A percentile compares a stretch with the other conserved stretches of the same genome.
Conservation (phyloP, 192 early-diverging fungal species). For the Entomortierella lignicola region DNA sequence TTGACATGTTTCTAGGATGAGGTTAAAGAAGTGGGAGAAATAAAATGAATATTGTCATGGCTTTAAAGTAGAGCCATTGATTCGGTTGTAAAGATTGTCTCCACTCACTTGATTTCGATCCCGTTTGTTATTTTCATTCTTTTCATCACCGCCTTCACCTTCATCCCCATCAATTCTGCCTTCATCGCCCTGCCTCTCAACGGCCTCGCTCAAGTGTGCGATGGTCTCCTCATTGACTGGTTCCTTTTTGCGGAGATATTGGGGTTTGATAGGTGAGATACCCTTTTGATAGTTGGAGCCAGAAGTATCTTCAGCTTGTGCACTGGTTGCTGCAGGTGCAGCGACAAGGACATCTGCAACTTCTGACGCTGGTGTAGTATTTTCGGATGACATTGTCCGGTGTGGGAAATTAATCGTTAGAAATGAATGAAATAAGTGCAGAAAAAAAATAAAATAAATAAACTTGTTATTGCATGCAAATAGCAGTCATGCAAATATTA, state of each 20-base stretch:
- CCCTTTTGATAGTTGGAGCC: slow-evolving; percentile 15
- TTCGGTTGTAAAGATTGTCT: no score
- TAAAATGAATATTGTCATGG: neutral
- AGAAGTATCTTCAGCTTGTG: neutral
- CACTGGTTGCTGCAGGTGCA: neutral
- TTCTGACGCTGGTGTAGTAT: neutral
- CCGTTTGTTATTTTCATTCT: slow-evolving; percentile 46
- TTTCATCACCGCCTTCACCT: neutral
- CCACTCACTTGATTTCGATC: slow-evolving; percentile 30
- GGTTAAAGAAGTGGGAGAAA: neutral
- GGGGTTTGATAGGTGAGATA: slow-evolving; percentile 38
- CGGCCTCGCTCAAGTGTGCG: slow-evolving; percentile 26
- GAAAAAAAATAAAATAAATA: no score
- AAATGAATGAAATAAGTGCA: no score
- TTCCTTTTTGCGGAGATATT: slow-evolving; percentile 26
- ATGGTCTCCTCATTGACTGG: slow-evolving; percentile 33
- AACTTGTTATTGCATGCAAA: no score
- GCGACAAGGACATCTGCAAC: neutral
- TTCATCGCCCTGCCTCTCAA: slow-evolving; percentile 37
- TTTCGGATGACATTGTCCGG: slow-evolving; percentile 12
- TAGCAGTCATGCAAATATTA: no score
- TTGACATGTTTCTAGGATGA: slow-evolving; percentile 45
- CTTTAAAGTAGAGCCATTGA: no score
- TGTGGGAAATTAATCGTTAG: no score
- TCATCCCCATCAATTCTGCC: slow-evolving; percentile 17